phyloP scores from a whole-genome alignment of 169 alveolate genomes.

The Amoebophrya sp. region DNA sequence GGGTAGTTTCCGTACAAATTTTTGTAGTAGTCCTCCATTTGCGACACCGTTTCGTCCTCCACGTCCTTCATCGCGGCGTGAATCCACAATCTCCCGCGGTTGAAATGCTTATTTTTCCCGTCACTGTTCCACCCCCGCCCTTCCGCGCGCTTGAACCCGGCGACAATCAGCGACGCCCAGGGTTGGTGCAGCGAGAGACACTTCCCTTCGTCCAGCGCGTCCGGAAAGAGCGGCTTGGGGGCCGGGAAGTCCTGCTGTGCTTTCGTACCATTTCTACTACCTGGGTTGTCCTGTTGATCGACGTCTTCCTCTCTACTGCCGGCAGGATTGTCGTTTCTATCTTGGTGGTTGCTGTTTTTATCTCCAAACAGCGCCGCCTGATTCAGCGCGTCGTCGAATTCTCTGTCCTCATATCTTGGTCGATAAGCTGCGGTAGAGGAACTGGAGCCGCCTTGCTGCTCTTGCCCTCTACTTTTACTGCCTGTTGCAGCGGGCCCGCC shows the following conservation, averaged over 20 bases:
- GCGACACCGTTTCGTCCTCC: constrained; percentile 50
- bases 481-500: too few species aligned
- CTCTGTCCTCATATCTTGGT: too few species aligned
- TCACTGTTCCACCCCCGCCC: constrained; percentile 64
- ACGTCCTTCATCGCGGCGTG: constrained; percentile 61
- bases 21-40: constrained; percentile 52
- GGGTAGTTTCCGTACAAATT: constrained; percentile 40
- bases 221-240: constrained; percentile 36
- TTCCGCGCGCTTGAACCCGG: constrained; percentile 66
- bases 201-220: constrained; percentile 54
- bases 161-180: constrained; percentile 63
- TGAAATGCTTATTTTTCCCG: constrained; percentile 3
- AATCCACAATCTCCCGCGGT: constrained; percentile 66
- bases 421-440: too few species aligned
- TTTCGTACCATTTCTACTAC: too few species aligned
- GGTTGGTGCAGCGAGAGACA: constrained; percentile 69
- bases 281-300: too few species aligned
- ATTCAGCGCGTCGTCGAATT: too few species aligned
- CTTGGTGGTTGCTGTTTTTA: too few species aligned
- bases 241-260: background rate
- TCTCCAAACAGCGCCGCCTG: too few species aligned
- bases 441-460: too few species aligned
- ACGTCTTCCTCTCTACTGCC: too few species aligned
- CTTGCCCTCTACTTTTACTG: too few species aligned
- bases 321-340: too few species aligned